Evolutionary conservation across 495 filamentous ascomycete species (phyloP), one percentile per base, ranked within the genome.

Genomic region (Delitschia confertaspora): DNA sequence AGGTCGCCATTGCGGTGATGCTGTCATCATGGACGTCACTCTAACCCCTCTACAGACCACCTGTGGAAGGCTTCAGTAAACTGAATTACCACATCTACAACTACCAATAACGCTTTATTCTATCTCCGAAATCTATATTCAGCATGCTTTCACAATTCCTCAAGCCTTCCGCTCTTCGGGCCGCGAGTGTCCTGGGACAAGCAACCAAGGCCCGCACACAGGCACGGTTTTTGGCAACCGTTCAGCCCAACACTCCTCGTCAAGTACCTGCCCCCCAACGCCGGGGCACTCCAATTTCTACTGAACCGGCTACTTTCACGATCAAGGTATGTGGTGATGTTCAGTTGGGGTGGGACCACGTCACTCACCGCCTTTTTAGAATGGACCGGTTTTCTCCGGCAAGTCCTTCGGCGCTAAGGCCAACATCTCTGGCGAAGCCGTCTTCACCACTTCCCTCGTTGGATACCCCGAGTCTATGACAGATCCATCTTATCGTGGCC

Each of bases 401-500:
- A 93, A 82, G 63, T 89, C 86, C 34, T 95, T 93, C 53, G 88
- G 88, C 51, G 88, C 88, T 51, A 84, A 85, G 62, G 74, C 80
- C 58, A 94, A 89, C 74, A 83, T 91, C 60, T 87, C 83, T 46
- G 88, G 88, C 45, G 88, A 95, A 66, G 88, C 88, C 32, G 87
- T 93, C 56, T 94, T 94, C 76, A 95, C 86, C 49, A 93, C 86
- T 40, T 89, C 84, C 20, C 72, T 88, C 45, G 88, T 95, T 46
- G 88, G 86, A 47, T 98, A 98, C 61, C 91, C 91, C 48, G 93
- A 98, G 69, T 95, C 89, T 32, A 78, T 99, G 77, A 96, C 91
- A 59, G 93, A 96, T 58, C 93, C 91, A 27, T 96, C 91, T 22
- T 99, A 99, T 73, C 88, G 93, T 53, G 93, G 93, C 32, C 93